Conservation (phyloP, 495 filamentous ascomycete species). For the Penicillium nucicola region DNA sequence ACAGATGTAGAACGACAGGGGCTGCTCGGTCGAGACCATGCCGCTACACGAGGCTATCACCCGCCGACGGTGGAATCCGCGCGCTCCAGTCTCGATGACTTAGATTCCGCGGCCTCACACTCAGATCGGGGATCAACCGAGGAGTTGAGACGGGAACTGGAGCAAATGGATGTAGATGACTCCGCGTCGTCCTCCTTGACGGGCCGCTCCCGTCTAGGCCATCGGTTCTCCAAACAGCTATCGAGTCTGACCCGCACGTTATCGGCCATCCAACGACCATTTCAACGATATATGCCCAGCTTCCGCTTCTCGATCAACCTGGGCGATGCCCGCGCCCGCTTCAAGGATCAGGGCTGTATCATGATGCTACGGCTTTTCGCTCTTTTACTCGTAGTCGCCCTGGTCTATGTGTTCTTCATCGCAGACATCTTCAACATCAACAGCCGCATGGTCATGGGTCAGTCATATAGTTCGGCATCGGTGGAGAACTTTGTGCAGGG, state of each 20-base stretch:
- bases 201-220: constrained; percentile 37
- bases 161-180: constrained; percentile 88
- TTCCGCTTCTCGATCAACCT: constrained; percentile 38
- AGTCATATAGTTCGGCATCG: constrained; percentile 53
- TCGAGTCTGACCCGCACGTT: constrained; percentile 51
- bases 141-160: constrained; percentile 71
- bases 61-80: constrained; percentile 73
- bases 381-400: constrained; percentile 65
- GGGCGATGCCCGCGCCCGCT: constrained; percentile 21
- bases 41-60: constrained; percentile 56
- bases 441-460: constrained; percentile 38
- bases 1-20: constrained; percentile 62
- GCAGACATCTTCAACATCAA: constrained; percentile 68
- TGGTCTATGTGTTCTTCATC: constrained; percentile 81
- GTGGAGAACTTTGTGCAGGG: constrained; percentile 68
- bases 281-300: constrained; percentile 46
- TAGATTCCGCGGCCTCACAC: constrained; percentile 39
- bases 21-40: constrained; percentile 42
- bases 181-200: constrained; percentile 45
- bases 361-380: constrained; percentile 69
- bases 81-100: constrained; percentile 58
- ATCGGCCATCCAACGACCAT: constrained; percentile 53
- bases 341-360: constrained; percentile 48
- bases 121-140: constrained; percentile 52
- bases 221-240: constrained; percentile 54